Conservation (phyloP, 2,329 filamentous ascomycete genomes). For the Botrytis porri region DNA sequence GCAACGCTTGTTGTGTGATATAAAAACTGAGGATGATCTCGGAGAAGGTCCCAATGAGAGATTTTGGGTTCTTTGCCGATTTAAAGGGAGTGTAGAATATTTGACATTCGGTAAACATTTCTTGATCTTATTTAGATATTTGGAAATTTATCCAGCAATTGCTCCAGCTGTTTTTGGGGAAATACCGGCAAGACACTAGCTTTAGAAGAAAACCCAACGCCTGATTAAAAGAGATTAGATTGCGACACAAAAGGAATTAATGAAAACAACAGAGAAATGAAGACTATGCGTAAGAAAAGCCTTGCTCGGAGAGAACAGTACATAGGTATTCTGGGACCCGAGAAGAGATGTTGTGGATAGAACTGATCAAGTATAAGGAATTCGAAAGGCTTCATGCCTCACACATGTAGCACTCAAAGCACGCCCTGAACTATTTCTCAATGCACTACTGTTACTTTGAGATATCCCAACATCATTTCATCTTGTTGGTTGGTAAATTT, state of each 20-base stretch:
- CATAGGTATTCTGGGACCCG: background rate
- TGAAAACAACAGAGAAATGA: background rate
- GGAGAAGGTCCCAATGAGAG: background rate
- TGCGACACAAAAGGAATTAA: background rate
- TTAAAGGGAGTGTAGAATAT: background rate
- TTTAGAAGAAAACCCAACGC: too few species aligned
- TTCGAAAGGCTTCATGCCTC: background rate
- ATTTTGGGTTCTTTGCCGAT: background rate
- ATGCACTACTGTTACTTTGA: background rate
- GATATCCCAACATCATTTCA: background rate
- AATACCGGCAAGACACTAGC: background rate
- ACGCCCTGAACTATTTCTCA: background rate
- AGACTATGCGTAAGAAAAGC: background rate
- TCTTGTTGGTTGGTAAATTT: background rate
- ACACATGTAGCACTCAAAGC: background rate
- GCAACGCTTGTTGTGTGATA: too few species aligned
- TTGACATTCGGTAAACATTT: accelerated
- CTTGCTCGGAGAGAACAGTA: background rate
- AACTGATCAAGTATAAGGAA: background rate
- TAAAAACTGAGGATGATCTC: too few species aligned
- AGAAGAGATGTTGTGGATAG: background rate
- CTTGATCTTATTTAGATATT: background rate
- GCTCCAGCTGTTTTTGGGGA: background rate
- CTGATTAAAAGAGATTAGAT: background rate
- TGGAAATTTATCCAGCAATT: background rate